Conservation (phyloP, 306 rosid species). For the Delonix regia region DNA sequence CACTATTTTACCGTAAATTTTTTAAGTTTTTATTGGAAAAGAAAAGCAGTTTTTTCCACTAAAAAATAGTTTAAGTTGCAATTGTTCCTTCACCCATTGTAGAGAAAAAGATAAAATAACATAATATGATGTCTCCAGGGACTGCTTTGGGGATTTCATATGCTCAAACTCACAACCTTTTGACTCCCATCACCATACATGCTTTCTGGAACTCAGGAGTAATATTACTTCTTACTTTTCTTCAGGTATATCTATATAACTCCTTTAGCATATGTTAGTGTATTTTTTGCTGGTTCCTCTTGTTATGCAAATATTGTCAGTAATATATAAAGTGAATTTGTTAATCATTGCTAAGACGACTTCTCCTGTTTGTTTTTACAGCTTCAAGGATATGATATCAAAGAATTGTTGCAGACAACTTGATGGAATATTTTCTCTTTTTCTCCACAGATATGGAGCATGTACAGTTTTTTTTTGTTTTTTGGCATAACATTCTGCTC, state of each 20-base stretch:
- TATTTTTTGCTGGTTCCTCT: not conserved
- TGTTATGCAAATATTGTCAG: not conserved
- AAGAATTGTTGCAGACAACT: constrained; percentile 85
- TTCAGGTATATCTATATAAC: constrained; percentile 57
- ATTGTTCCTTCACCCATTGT: constrained; percentile 3
- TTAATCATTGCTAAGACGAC: constrained; percentile 30
- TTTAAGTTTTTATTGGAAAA: not conserved
- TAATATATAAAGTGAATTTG: not conserved
- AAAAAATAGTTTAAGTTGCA: not conserved
- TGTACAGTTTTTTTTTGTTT: constrained; percentile 32
- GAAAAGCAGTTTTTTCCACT: too few relatives aligned
- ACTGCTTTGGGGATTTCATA: constrained; percentile 88
- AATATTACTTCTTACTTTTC: constrained; percentile 82
- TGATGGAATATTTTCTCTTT: constrained; percentile 41
- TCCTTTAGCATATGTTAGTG: not conserved
- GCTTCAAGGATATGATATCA: constrained; percentile 98
- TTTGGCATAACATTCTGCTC: constrained; percentile 13
- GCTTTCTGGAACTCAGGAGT: constrained; percentile 97
- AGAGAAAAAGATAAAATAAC: constrained; percentile 13
- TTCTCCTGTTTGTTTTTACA: constrained; percentile 39
- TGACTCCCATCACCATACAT: constrained; percentile 95
- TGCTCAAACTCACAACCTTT: constrained; percentile 95
- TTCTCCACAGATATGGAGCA: constrained; percentile 31
- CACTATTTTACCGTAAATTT: not conserved
- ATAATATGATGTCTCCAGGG: constrained; percentile 51